Evolutionary conservation across 1,284 basidiomycete genomes (phyloP).

Genomic region (Somion occarium): DNA sequence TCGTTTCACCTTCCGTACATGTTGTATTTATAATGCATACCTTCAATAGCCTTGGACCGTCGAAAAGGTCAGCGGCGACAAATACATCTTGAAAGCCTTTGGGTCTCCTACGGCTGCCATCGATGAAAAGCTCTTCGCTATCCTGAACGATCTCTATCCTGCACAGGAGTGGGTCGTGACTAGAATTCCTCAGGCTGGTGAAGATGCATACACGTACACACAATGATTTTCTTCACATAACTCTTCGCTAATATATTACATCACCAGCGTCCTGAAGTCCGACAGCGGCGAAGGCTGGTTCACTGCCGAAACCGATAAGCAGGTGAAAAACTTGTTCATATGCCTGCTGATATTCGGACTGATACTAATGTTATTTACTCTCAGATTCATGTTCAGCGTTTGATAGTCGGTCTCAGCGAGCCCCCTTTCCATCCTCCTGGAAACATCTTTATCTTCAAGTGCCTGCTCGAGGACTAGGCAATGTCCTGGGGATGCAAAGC

Average conservation of each 20-base stretch:
- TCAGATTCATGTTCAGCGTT: neutral
- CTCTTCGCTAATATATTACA: too few relatives aligned
- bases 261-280: too few relatives aligned
- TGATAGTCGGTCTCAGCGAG: neutral
- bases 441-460: neutral
- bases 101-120: conserved; percentile 1
- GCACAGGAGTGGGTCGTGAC: neutral
- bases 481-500: neutral
- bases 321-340: too few relatives aligned
- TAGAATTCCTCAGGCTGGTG: neutral
- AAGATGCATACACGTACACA: neutral
- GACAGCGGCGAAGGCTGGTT: too few relatives aligned
- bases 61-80: neutral
- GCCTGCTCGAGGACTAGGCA: neutral
- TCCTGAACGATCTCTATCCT: neutral
- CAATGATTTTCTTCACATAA: too few relatives aligned
- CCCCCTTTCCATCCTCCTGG: neutral
- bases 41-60: too few relatives aligned
- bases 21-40: neutral
- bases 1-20: too few relatives aligned
- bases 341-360: too few relatives aligned
- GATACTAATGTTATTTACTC: neutral
- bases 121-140: conserved; percentile 4
- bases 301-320: too few relatives aligned
- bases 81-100: neutral